Conservation (phyloP, 2,329 filamentous ascomycete species). For the Acrocalymma vagum region DNA sequence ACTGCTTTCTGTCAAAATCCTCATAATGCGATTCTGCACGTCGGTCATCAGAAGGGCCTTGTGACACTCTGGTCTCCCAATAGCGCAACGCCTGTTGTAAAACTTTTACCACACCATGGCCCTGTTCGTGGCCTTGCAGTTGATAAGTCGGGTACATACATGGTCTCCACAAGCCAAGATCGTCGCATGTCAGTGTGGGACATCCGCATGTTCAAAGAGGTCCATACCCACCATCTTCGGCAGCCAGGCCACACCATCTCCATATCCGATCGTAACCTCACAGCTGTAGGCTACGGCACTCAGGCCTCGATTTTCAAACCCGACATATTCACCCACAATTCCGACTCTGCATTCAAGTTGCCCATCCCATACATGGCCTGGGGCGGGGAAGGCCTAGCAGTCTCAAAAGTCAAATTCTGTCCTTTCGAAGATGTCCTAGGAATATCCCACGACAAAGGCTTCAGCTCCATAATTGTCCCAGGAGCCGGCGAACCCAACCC, state of each 20-base stretch:
- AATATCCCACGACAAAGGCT: conserved; percentile 83
- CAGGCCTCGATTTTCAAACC: conserved; percentile 85
- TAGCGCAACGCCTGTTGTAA: conserved; percentile 83
- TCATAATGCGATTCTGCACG: conserved; percentile 89
- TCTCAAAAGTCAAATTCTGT: conserved; percentile 89
- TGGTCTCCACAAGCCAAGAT: conserved; percentile 93
- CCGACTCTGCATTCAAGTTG: conserved; percentile 75
- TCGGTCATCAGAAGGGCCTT: conserved; percentile 93
- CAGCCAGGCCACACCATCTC: conserved; percentile 83
- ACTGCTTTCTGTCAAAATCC: conserved; percentile 88
- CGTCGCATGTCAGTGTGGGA: conserved; percentile 95
- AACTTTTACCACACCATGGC: conserved; percentile 87
- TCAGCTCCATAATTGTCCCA: conserved; percentile 88
- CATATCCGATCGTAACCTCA: conserved; percentile 88
- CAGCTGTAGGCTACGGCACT: conserved; percentile 91
- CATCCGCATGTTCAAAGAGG: conserved; percentile 90
- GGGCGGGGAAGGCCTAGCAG: conserved; percentile 82
- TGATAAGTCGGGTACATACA: conserved; percentile 90
- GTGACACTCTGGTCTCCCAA: conserved; percentile 98
- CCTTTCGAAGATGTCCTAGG: conserved; percentile 94
- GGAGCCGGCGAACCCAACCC: conserved; percentile 98
- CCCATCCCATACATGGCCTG: conserved; percentile 92
- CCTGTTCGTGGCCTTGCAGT: conserved; percentile 86
- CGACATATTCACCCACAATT: conserved; percentile 80
- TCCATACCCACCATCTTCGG: conserved; percentile 86